These are phyloP conservation scores for Globisporangium polare DNA, from an alignment of 352 stramenopile species.

Conservation along the genomic window DNA sequence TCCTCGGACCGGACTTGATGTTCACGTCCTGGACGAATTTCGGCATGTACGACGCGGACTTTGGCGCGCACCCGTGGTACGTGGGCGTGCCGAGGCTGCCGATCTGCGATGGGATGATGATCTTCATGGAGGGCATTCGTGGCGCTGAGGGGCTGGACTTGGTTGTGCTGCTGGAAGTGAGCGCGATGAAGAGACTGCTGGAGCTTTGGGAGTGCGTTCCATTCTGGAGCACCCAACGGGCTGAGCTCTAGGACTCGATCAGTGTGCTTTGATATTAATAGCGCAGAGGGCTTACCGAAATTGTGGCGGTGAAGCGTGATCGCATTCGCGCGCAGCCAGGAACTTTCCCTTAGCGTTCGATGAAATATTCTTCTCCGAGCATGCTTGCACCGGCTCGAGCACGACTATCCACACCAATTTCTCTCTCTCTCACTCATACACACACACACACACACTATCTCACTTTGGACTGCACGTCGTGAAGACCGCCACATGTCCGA, in stretches of 20 bases:
- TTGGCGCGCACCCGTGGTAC: conserved; percentile 36
- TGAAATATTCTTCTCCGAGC: background rate
- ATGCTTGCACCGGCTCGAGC: background rate
- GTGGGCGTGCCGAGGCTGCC: conserved; percentile 27
- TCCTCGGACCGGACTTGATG: conserved; percentile 49
- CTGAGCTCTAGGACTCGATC: background rate
- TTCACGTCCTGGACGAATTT: conserved; percentile 57
- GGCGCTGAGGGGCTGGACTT: conserved; percentile 33
- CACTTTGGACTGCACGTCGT: background rate
- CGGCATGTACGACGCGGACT: conserved; percentile 61
- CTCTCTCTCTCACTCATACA: background rate
- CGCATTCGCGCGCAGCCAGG: too few species aligned
- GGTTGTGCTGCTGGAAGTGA: conserved; percentile 34
- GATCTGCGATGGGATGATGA: conserved; percentile 37
- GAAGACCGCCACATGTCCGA: background rate
- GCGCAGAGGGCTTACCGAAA: too few species aligned
- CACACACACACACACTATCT: too few species aligned
- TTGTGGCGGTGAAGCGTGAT: too few species aligned
- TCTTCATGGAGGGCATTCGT: conserved; percentile 45
- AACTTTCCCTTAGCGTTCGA: background rate
- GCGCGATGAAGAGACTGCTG: conserved; percentile 32
- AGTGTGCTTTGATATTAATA: too few species aligned
- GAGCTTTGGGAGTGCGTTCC: conserved; percentile 22
- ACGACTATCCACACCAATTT: background rate
- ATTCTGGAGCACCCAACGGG: conserved; percentile 4